phyloP scores from a whole-genome alignment of 805 yeast genomes.

The Saccharomycopsis malanga region DNA sequence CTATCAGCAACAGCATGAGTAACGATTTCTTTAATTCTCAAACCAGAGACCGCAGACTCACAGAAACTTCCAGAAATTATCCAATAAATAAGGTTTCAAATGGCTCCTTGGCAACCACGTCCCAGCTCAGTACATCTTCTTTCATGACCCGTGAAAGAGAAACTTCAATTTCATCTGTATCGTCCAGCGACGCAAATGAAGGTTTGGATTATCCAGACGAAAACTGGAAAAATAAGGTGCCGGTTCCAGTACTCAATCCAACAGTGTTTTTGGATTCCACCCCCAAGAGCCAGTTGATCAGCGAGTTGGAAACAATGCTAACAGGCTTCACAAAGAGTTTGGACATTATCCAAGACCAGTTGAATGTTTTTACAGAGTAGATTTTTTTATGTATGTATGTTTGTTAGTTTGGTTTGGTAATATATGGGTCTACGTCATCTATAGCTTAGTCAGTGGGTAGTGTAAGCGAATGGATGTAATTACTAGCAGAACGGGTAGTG shows the following conservation, averaged over 20 bases:
- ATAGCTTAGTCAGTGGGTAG: too few species aligned
- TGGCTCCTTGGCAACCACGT: not conserved
- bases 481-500: too few species aligned
- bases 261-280: conserved; percentile 32
- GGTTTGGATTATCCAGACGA: not conserved
- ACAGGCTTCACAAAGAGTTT: conserved; percentile 25
- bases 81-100: conserved; percentile 2
- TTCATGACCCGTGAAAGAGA: conserved; percentile 11
- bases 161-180: conserved; percentile 11
- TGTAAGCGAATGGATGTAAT: too few species aligned
- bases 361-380: conserved; percentile 15
- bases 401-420: too few species aligned
- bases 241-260: conserved; percentile 30
- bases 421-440: too few species aligned
- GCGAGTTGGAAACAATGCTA: conserved; percentile 29
- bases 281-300: conserved; percentile 28
- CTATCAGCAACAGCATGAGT: not conserved
- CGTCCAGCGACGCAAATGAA: conserved; percentile 9
- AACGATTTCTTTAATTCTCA: not conserved
- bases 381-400: too few species aligned
- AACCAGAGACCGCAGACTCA: not conserved
- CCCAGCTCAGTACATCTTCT: not conserved
- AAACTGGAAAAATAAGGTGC: conserved; percentile 21
- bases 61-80: not conserved
- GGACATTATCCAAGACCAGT: conserved; percentile 22